Evolutionary conservation across 257 asterid genomes (phyloP).

Genomic region (Solanum tarijense): DNA sequence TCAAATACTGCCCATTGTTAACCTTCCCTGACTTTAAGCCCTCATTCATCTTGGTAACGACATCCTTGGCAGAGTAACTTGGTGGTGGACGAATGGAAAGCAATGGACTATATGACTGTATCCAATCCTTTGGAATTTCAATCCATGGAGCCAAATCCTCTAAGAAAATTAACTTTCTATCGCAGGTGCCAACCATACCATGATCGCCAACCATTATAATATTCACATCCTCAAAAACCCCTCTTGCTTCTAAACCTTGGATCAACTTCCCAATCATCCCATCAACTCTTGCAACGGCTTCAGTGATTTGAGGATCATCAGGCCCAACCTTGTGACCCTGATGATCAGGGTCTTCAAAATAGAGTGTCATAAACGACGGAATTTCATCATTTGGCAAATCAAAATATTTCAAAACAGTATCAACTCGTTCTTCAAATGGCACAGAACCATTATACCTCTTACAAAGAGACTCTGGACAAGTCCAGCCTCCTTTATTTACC

Average conservation of each 20-base stretch:
- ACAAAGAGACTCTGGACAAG: conserved; percentile 39
- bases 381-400: conserved; percentile 47
- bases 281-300: conserved; percentile 44
- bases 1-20: conserved; percentile 43
- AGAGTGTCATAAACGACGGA: conserved; percentile 55
- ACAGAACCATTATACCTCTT: conserved; percentile 44
- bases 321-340: conserved; percentile 74
- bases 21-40: conserved; percentile 54
- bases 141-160: conserved; percentile 52
- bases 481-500: conserved; percentile 55
- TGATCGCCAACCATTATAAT: conserved; percentile 63
- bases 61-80: conserved; percentile 17
- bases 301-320: conserved; percentile 47
- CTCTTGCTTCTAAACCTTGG: conserved; percentile 45
- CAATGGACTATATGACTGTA: conserved; percentile 50
- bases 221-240: conserved; percentile 52
- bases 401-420: conserved; percentile 47
- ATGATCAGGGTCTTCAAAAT: conserved; percentile 70
- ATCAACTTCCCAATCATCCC: conserved; percentile 44
- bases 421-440: conserved; percentile 60
- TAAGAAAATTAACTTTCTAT: conserved; percentile 44
- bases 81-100: conserved; percentile 47
- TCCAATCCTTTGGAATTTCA: conserved; percentile 41
- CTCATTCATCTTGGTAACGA: conserved; percentile 53
- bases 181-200: conserved; percentile 78